Conservation (phyloP, 805 yeast genomes). For the Zygoascus ofunaensis region DNA sequence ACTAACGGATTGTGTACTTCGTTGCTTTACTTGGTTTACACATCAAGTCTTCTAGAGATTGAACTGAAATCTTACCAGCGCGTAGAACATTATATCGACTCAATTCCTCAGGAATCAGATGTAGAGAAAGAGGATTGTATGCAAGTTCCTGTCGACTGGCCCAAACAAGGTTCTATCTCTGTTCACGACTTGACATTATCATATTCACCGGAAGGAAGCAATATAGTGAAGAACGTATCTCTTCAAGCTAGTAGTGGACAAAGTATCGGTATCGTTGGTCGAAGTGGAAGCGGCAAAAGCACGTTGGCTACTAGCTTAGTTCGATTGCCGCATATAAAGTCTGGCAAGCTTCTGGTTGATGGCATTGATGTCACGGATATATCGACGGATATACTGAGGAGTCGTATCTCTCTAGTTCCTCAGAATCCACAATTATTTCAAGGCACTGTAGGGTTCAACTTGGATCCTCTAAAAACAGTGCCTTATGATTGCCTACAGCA, state of each 20-base stretch:
- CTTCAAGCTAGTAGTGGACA: not conserved
- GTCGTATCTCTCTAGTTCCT: conserved; percentile 50
- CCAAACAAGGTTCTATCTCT: not conserved
- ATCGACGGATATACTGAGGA: conserved; percentile 46
- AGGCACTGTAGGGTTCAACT: conserved; percentile 49
- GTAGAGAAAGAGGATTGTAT: not conserved
- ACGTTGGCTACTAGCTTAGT: conserved; percentile 66
- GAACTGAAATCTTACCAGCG: conserved; percentile 65
- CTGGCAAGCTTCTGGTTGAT: conserved; percentile 46
- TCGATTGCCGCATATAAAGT: conserved; percentile 42
- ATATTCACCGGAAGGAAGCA: not conserved
- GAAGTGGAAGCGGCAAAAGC: conserved; percentile 83
- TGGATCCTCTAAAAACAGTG: conserved; percentile 49
- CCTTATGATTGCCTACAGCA: conserved; percentile 48
- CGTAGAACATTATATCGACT: conserved; percentile 47
- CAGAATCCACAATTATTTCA: conserved; percentile 59
- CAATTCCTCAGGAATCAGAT: conserved; percentile 44
- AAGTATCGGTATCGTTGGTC: conserved; percentile 44
- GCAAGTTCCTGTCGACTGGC: not conserved
- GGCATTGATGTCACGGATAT: conserved; percentile 42
- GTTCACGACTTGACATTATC: not conserved
- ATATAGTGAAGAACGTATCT: not conserved
- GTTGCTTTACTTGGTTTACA: conserved; percentile 67
- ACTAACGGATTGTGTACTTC: conserved; percentile 15
- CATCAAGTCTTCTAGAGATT: conserved; percentile 61